Conservation (phyloP, 2,329 filamentous ascomycete genomes). For the Colletotrichum sojae region DNA sequence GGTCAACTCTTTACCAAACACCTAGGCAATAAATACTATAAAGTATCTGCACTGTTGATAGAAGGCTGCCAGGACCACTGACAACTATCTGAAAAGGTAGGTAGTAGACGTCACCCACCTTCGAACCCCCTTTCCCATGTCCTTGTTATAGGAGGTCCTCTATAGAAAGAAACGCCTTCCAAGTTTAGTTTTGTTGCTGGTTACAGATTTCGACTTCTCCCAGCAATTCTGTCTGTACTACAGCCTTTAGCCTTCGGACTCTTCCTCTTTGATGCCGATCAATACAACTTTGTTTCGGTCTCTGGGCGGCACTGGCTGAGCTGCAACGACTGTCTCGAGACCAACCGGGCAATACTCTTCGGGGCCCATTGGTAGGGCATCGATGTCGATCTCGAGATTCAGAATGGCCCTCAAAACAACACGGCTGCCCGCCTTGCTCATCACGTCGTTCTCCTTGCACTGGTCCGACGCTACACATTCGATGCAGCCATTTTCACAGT, state of each 20-base stretch:
- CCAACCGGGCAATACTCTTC: slow-evolving; percentile 79
- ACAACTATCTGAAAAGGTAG: no score
- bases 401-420: slow-evolving; percentile 86
- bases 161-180: background rate
- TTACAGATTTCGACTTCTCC: slow-evolving; percentile 17
- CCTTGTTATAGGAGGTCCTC: background rate
- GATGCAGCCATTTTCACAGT: slow-evolving; percentile 84
- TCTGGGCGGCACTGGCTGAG: slow-evolving; percentile 72
- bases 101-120: no score
- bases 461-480: slow-evolving; percentile 90
- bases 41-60: no score
- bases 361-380: slow-evolving; percentile 87
- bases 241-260: slow-evolving; percentile 28
- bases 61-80: no score
- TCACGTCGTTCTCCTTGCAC: slow-evolving; percentile 92
- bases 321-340: slow-evolving; percentile 85
- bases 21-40: no score
- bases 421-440: slow-evolving; percentile 90
- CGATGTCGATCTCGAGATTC: slow-evolving; percentile 83
- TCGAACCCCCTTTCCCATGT: no score
- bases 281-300: slow-evolving; percentile 38
- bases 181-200: background rate
- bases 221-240: slow-evolving; percentile 7
- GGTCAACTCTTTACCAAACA: no score
- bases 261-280: slow-evolving; percentile 39